Conservation (phyloP, 805 yeast genomes). For the Metschnikowia colocasiae region DNA sequence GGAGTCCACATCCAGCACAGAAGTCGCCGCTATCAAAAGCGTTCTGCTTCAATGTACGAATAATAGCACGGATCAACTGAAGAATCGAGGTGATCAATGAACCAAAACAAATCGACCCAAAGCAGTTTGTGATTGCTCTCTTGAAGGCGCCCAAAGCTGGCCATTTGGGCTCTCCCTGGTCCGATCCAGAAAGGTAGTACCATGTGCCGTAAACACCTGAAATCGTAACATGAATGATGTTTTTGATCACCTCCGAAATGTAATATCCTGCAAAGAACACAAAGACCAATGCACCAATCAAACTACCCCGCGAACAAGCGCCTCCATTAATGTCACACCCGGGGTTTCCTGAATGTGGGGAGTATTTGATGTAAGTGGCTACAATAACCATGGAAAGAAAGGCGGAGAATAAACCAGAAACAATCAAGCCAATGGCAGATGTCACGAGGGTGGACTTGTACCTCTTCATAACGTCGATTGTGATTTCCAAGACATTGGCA, state of each 20-base stretch:
- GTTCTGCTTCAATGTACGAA: slow-evolving; percentile 50
- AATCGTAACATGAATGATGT: slow-evolving; percentile 74
- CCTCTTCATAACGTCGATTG: slow-evolving; percentile 71
- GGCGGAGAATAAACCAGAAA: slow-evolving; percentile 59
- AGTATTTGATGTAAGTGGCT: slow-evolving; percentile 74
- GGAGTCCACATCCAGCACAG: slow-evolving; percentile 49
- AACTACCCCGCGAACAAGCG: slow-evolving; percentile 50
- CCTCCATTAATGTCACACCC: slow-evolving; percentile 56
- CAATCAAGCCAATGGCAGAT: slow-evolving; percentile 55
- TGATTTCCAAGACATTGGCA: slow-evolving; percentile 61
- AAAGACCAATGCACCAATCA: slow-evolving; percentile 68
- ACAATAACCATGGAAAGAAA: slow-evolving; percentile 66
- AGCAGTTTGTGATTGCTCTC: slow-evolving; percentile 78
- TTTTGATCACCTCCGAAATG: slow-evolving; percentile 77
- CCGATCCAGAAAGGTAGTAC: slow-evolving; percentile 76
- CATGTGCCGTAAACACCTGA: slow-evolving; percentile 88
- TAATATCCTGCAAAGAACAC: slow-evolving; percentile 81
- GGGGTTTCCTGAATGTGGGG: slow-evolving; percentile 49
- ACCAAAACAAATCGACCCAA: slow-evolving; percentile 89
- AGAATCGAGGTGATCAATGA: slow-evolving; percentile 68
- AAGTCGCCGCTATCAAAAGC: slow-evolving; percentile 50
- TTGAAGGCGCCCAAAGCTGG: slow-evolving; percentile 80
- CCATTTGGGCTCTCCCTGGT: slow-evolving; percentile 71
- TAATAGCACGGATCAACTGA: slow-evolving; percentile 57
- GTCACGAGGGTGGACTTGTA: slow-evolving; percentile 68